These are phyloP conservation scores for Trichoderma citrinoviride DNA, from an alignment of 2,329 filamentous ascomycete genomes.

Conservation along the genomic window DNA sequence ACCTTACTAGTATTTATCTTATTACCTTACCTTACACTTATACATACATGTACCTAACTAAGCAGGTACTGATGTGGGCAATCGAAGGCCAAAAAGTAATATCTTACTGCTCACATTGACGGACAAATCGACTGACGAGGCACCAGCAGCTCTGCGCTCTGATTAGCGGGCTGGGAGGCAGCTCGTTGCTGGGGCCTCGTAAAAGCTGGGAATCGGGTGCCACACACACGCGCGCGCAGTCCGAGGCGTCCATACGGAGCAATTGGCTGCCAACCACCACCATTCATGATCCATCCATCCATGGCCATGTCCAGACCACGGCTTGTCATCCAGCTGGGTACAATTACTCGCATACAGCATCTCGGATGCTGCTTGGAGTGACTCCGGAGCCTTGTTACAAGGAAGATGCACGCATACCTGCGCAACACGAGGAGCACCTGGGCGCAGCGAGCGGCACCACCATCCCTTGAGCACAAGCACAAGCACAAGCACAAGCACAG, in stretches of 20 bases:
- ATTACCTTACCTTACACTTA: too few relatives aligned
- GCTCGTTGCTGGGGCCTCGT: slow-evolving; percentile 1
- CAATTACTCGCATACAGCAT: neutral
- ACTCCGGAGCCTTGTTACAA: neutral
- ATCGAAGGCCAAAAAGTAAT: neutral
- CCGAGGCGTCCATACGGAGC: slow-evolving; percentile 5
- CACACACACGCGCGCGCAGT: neutral
- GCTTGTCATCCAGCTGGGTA: neutral
- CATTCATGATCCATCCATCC: neutral
- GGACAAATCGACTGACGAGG: slow-evolving; percentile 1
- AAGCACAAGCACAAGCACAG: neutral
- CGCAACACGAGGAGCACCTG: neutral
- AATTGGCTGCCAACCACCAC: neutral
- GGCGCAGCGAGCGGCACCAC: neutral
- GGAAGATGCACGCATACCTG: neutral
- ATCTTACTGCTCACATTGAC: slow-evolving; percentile 6
- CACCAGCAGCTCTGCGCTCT: neutral
- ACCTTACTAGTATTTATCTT: too few relatives aligned
- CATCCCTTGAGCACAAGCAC: neutral
- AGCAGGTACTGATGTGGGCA: too few relatives aligned
- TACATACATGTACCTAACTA: neutral
- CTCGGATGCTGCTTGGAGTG: neutral
- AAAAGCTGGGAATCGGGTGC: neutral
- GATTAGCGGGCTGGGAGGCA: neutral
- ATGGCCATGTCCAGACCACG: neutral